These are phyloP conservation scores for Echinosophora koreensis DNA, from an alignment of 306 rosid genomes.

Conservation along the genomic window DNA sequence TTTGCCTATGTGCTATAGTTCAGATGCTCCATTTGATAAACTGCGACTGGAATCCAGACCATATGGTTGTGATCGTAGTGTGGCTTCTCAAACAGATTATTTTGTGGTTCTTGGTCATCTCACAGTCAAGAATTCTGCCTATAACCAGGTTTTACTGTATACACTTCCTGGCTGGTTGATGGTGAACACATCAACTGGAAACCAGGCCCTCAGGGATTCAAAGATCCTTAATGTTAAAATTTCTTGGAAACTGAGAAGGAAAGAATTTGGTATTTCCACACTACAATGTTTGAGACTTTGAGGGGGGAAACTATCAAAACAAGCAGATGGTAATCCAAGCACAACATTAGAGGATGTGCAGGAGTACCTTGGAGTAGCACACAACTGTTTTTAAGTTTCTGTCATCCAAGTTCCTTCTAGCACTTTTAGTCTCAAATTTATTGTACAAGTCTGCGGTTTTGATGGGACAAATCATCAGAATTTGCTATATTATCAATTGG, in stretches of 20 bases:
- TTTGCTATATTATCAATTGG: conserved; percentile 72
- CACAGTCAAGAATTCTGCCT: conserved; percentile 52
- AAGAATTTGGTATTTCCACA: conserved; percentile 43
- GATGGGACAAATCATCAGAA: conserved; percentile 76
- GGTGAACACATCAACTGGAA: conserved; percentile 68
- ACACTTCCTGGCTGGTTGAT: conserved; percentile 71
- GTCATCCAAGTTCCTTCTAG: conserved; percentile 59
- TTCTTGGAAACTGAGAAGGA: conserved; percentile 70
- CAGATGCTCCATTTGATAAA: conserved; percentile 48
- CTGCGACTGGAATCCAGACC: conserved; percentile 36
- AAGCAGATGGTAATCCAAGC: conserved; percentile 18
- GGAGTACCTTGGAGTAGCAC: conserved; percentile 74
- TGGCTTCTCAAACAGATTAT: conserved; percentile 54
- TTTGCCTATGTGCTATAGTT: conserved; percentile 52
- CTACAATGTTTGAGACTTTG: conserved; percentile 74
- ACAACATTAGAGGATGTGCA: conserved; percentile 37
- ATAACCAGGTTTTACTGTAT: conserved; percentile 55
- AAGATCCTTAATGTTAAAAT: conserved; percentile 66
- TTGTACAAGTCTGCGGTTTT: conserved; percentile 67
- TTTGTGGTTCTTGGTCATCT: conserved; percentile 78
- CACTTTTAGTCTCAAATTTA: conserved; percentile 61
- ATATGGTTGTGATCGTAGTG: conserved; percentile 22
- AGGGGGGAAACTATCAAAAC: conserved; percentile 56
- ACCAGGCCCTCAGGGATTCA: conserved; percentile 53
- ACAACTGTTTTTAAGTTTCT: conserved; percentile 70